Percentiles rank a stretch among this genome's conserved stretches.
These are phyloP conservation scores for Lanzia echinophila DNA, from an alignment of 2,329 filamentous ascomycete genomes.

Conservation along the genomic window DNA sequence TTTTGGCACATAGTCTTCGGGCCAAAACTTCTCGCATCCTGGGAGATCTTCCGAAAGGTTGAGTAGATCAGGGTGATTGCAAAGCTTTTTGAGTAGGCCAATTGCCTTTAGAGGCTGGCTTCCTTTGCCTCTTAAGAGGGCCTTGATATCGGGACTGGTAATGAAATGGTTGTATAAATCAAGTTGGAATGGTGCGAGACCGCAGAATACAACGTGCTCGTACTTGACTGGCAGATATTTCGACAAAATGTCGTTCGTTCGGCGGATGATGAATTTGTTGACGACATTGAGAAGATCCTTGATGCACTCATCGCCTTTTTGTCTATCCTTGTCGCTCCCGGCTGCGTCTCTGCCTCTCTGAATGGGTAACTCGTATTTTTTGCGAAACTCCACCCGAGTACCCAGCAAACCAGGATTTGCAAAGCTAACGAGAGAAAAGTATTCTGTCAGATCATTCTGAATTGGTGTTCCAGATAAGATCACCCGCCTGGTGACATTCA, in stretches of 20 bases:
- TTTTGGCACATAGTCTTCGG: slow-evolving; percentile 82
- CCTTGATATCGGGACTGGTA: slow-evolving; percentile 89
- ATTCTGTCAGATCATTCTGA: slow-evolving; percentile 97
- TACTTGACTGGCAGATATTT: slow-evolving; percentile 98
- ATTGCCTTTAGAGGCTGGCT: slow-evolving; percentile 96
- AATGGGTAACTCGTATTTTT: slow-evolving; percentile 89
- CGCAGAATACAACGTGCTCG: slow-evolving; percentile 98
- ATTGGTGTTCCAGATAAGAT: slow-evolving; percentile 97
- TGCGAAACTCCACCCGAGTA: slow-evolving; percentile 83
- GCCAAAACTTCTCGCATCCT: slow-evolving; percentile 67
- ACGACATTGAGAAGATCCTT: slow-evolving; percentile 75
- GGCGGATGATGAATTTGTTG: slow-evolving; percentile 97
- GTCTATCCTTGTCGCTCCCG: slow-evolving; percentile 73
- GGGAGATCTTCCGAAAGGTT: too few relatives aligned
- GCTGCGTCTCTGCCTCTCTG: slow-evolving; percentile 84
- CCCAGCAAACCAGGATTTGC: slow-evolving; percentile 91
- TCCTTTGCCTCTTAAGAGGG: slow-evolving; percentile 83
- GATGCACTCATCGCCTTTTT: slow-evolving; percentile 78
- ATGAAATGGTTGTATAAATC: slow-evolving; percentile 97
- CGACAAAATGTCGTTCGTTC: slow-evolving; percentile 94
- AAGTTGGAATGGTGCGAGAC: slow-evolving; percentile 84
- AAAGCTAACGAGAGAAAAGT: slow-evolving; percentile 93
- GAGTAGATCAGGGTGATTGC: slow-evolving; percentile 93
- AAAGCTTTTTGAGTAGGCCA: slow-evolving; percentile 93
- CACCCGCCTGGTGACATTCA: slow-evolving; percentile 86